Evolutionary conservation across 2,329 filamentous ascomycete genomes (phyloP).

Genomic region (Fusarium sp.): DNA sequence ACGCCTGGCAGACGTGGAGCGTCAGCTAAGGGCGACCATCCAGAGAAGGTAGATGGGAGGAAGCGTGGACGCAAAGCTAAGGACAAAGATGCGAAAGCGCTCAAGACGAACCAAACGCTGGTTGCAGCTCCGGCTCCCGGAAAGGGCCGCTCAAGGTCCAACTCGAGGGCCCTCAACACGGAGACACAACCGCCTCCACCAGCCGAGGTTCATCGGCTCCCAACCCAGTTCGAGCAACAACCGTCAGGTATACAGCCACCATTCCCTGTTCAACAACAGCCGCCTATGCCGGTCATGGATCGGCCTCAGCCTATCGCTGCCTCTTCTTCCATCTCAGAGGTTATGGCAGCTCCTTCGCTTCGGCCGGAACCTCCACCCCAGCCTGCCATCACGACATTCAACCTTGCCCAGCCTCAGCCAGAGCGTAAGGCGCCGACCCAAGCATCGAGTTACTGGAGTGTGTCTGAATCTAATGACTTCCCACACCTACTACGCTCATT

Average conservation of each 20-base stretch:
- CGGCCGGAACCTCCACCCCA: conserved; percentile 65
- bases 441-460: conserved; percentile 88
- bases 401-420: conserved; percentile 58
- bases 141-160: conserved; percentile 67
- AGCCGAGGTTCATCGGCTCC: conserved; percentile 56
- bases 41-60: conserved; percentile 60
- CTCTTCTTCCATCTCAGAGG: conserved; percentile 61
- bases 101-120: conserved; percentile 58
- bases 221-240: conserved; percentile 59
- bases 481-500: conserved; percentile 78
- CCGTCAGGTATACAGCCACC: conserved; percentile 57
- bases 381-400: conserved; percentile 63
- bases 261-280: conserved; percentile 50
- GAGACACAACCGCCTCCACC: conserved; percentile 57
- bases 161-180: conserved; percentile 61
- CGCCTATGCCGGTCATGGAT: conserved; percentile 49
- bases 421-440: conserved; percentile 68
- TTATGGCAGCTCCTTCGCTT: conserved; percentile 68
- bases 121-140: conserved; percentile 59
- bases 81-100: conserved; percentile 57
- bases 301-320: conserved; percentile 51
- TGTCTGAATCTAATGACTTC: conserved; percentile 84
- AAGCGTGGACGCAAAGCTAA: conserved; percentile 55
- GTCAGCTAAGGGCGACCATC: conserved; percentile 56
- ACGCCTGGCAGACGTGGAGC: conserved; percentile 67